phyloP scores from a whole-genome alignment of 768 basidiomycete genomes.

The Leccinum sublutescens region DNA sequence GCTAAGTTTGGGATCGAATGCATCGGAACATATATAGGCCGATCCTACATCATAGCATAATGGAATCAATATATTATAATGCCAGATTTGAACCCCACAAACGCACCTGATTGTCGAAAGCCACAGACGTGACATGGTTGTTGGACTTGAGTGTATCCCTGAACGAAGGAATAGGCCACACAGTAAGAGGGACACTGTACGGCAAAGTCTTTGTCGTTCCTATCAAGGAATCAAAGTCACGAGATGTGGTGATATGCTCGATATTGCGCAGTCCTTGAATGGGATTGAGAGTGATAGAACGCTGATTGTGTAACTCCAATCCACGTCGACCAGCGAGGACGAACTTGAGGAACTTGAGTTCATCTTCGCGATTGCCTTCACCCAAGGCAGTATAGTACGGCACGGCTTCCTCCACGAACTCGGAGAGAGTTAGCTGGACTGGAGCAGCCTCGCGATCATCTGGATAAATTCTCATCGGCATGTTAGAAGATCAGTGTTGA shows the following conservation, averaged over 20 bases:
- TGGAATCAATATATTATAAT: neutral
- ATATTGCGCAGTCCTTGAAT: neutral
- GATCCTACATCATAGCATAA: neutral
- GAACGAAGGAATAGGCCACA: conserved; percentile 1
- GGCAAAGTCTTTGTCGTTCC: neutral
- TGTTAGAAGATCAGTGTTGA: neutral
- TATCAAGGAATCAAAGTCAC: neutral
- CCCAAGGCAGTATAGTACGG: neutral
- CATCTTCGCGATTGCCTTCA: neutral
- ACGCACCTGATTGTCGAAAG: neutral
- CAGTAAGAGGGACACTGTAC: neutral
- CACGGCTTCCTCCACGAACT: neutral
- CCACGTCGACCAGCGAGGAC: neutral
- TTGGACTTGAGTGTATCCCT: neutral
- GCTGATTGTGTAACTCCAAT: neutral
- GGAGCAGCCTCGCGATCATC: neutral
- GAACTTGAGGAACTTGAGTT: neutral
- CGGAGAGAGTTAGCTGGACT: neutral
- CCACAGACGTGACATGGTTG: neutral
- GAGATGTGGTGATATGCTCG: neutral
- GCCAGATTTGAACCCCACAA: neutral
- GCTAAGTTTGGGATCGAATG: neutral
- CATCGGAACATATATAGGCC: neutral
- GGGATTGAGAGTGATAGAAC: neutral
- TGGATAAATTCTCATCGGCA: neutral